A percentile compares a stretch with the other conserved stretches of the same genome.
phyloP scores from a whole-genome alignment of 345 rosid species.

The Hypericum androsaemum region DNA sequence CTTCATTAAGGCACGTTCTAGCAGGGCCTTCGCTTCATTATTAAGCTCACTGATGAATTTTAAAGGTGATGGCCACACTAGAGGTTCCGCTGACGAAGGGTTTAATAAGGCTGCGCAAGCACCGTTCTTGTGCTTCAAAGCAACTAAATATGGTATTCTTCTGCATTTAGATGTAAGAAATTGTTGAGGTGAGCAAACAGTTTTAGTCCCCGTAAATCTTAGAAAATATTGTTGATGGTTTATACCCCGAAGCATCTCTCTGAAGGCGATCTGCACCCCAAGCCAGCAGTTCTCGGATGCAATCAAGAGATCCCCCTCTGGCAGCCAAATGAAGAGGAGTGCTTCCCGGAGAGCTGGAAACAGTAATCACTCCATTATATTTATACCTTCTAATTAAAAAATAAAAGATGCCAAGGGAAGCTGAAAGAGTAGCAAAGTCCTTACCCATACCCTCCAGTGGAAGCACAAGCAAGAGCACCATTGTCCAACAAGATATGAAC shows the following conservation, averaged over 20 bases:
- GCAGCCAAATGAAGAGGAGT: conserved; percentile 99
- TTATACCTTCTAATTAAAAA: conserved; percentile 3
- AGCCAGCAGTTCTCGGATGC: conserved; percentile 77
- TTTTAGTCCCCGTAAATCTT: background rate
- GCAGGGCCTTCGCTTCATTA: conserved; percentile 64
- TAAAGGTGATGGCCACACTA: conserved; percentile 96
- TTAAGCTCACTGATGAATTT: conserved; percentile 92
- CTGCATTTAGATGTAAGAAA: conserved; percentile 26
- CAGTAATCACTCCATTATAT: conserved; percentile 14
- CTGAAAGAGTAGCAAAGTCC: conserved; percentile 1
- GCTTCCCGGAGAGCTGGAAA: conserved; percentile 69
- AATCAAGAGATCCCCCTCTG: conserved; percentile 92
- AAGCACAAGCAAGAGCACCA: conserved; percentile 93
- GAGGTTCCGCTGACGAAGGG: conserved; percentile 90
- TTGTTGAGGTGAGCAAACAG: background rate
- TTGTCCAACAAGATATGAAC: conserved; percentile 68
- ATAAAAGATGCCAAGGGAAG: background rate
- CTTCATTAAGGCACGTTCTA: conserved; percentile 81
- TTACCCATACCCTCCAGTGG: conserved; percentile 92
- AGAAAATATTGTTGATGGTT: too few relatives aligned
- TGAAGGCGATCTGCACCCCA: conserved; percentile 98
- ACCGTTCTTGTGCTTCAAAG: conserved; percentile 63
- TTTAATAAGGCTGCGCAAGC: conserved; percentile 85
- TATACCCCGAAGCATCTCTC: conserved; percentile 88
- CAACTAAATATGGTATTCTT: conserved; percentile 83